Evolutionary conservation across 2,329 filamentous ascomycete species (phyloP), one percentile per base, ranked within the genome.

Genomic region (Penicillium griseofulvum): DNA sequence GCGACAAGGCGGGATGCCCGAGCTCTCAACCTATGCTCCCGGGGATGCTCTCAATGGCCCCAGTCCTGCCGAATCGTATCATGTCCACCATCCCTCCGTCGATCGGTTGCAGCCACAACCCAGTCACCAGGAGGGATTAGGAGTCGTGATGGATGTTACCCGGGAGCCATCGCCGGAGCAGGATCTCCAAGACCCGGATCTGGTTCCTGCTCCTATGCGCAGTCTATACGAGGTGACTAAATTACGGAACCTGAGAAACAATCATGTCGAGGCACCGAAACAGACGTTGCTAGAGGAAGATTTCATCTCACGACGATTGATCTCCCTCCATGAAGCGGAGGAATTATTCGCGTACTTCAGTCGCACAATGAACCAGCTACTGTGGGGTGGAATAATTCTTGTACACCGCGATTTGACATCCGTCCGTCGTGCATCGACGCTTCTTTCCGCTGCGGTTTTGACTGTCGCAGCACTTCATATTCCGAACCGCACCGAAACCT

Each of bases 391-490:
- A 3, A 80, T 81, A 24, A 77, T 80, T 17, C 73, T 81, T 17
- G 77, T 78, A 7, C 81, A 82, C 57, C 72, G 73, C 42, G 77
- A 79, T 6, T 68, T 84, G 1, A 77, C 78, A 0, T 80, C 78
- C 7, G 72, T 86, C 10, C 79, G 84, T 16, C 78, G 80, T 17
- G 78, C 77, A 16, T 86, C 83, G 2, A 77, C 81, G 0, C 72
- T 85, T 1, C 72, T 86, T 11, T 80, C 82, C 0, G 81, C 79
- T 0, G 80, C 81, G 0, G 81, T 83, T 22, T 74, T 84, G 6
- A 82, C 83, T 0, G 82, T 86, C 1, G 80, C 82, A 3, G 82
- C 83, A 0, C 73, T 85, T 2, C 83, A 86, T 63, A 81, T 84
- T 37, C 81, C 83, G 1, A 78, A 77, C 38, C 79, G 78, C 46